Base-by-base conservation (phyloP, 768 basidiomycete genomes). In the Mycena metata region DNA sequence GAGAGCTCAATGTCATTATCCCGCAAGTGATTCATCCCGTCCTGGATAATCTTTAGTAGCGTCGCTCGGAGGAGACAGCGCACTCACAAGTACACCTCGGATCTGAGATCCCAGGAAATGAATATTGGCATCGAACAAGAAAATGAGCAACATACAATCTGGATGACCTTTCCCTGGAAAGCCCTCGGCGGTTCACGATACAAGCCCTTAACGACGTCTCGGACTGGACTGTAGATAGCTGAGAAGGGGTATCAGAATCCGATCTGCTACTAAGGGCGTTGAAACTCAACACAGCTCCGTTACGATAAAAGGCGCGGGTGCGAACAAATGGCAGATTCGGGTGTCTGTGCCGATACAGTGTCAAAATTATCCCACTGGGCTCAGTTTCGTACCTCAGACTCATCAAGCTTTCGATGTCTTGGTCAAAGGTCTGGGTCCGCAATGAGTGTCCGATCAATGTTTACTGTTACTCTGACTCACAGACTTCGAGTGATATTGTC, bases 291-390 rank as follows among this genome's bases (percentile, higher is more conserved):
- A 5, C 16, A 24, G 21, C 55, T 56, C 39, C 55, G 42, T 41
- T 15, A 56, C 36, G 19, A 56, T 56, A 26, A 56, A 56, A 1
- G 55, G 55, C 5, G 7, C 5, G 1, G 55, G 55, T 41, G 55
- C 55, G 21, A 24, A 56, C 10, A 24, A 56, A 56, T 7, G 55
- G 55, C 11, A 56, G 26, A 42, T 56, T 56, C 16, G 55, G 55
- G 21, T 56, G 55, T 56, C 55, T 56, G 15, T 21, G n/a, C n/a
- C n/a, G n/a, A n/a, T 2, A 16, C 3, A 35, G 16, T 35, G 26
- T n/a, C 30, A 41, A 4, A 24, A 56, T 11, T 24, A 42, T 56
- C 42, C 13, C 9, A 8, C 23, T 16, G 8, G 10, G 55, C 13
- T 16, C 4, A 41, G 13, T 5, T 4, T 13, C 36, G 35, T 42